Conservation (phyloP, 192 early-diverging fungal species). For the Rhizophlyctis rosea region DNA sequence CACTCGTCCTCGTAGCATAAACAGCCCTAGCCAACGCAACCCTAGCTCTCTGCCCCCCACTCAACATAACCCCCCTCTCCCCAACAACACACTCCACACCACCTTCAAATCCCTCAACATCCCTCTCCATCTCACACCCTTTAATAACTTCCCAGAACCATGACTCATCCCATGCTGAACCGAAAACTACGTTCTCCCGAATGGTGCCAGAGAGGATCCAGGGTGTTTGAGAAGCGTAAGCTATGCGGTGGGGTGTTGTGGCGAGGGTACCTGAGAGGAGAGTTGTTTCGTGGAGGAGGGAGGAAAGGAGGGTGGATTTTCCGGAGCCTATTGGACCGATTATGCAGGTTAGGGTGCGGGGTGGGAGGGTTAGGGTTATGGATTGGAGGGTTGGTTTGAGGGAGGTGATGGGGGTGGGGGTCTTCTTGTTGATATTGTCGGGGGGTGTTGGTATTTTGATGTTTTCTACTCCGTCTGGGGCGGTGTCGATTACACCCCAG, state of each 20-base stretch:
- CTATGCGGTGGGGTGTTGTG: conserved; percentile 23
- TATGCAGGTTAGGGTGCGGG: conserved; percentile 50
- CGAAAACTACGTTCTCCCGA: conserved; percentile 48
- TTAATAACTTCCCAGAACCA: conserved; percentile 39
- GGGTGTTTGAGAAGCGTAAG: conserved; percentile 42
- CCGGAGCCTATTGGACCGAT: conserved; percentile 49
- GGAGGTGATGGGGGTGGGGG: no score
- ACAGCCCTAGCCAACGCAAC: conserved; percentile 36
- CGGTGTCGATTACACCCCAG: no score
- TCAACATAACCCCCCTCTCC: conserved; percentile 39
- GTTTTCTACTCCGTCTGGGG: no score
- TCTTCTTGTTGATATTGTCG: no score
- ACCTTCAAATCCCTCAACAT: conserved; percentile 29
- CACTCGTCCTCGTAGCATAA: conserved; percentile 36
- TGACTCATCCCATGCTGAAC: conserved; percentile 25
- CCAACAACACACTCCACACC: conserved; percentile 37
- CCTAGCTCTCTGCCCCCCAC: conserved; percentile 45
- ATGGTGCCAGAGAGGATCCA: conserved; percentile 45
- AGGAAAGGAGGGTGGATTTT: conserved; percentile 39
- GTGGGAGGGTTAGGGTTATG: conserved; percentile 66
- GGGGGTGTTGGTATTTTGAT: no score
- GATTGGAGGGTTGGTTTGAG: no score
- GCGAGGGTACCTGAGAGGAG: conserved; percentile 1
- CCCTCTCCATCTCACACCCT: conserved; percentile 44
- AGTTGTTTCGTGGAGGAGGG: conserved; percentile 45